Conservation (phyloP, 148 eudicot genomes). For the Amaranthus hypochondriacus region DNA sequence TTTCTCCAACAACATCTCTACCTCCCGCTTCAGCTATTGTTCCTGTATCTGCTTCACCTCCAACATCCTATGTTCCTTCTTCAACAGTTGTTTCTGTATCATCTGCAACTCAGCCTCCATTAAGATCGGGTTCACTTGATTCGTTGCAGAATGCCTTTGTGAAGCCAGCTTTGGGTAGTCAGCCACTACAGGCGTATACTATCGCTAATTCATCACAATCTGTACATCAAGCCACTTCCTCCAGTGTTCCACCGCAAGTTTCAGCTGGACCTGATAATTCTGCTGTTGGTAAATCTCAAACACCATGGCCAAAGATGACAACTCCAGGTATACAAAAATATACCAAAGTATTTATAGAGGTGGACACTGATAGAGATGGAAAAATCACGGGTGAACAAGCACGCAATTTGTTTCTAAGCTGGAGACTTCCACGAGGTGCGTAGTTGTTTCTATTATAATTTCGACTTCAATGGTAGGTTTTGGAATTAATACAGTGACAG, state of each 20-base stretch:
- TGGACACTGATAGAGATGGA: slow-evolving; percentile 91
- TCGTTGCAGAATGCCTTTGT: slow-evolving; percentile 55
- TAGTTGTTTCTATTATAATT: background rate
- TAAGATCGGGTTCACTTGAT: slow-evolving; percentile 56
- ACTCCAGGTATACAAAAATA: slow-evolving; percentile 83
- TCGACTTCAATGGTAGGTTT: background rate
- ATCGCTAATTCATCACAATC: slow-evolving; percentile 47
- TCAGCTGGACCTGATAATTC: slow-evolving; percentile 39
- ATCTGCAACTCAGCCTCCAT: slow-evolving; percentile 38
- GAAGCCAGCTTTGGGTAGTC: slow-evolving; percentile 46
- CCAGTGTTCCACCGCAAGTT: slow-evolving; percentile 40
- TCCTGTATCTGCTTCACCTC: slow-evolving; percentile 46
- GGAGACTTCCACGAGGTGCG: slow-evolving; percentile 97
- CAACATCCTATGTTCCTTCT: slow-evolving; percentile 26
- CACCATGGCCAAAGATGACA: slow-evolving; percentile 95
- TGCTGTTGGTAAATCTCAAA: slow-evolving; percentile 48
- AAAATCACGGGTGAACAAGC: slow-evolving; percentile 91
- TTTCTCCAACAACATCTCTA: slow-evolving; percentile 33
- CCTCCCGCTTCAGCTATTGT: slow-evolving; percentile 35
- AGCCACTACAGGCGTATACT: slow-evolving; percentile 40
- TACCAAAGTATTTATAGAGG: slow-evolving; percentile 84
- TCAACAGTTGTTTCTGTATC: slow-evolving; percentile 43
- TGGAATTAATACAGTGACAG: no score
- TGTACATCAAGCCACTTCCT: slow-evolving; percentile 37
- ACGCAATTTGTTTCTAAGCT: slow-evolving; percentile 80